Percentiles rank a stretch among this genome's conserved stretches.
phyloP scores from a whole-genome alignment of 1,284 basidiomycete genomes.

The Trichosporon inkin region DNA sequence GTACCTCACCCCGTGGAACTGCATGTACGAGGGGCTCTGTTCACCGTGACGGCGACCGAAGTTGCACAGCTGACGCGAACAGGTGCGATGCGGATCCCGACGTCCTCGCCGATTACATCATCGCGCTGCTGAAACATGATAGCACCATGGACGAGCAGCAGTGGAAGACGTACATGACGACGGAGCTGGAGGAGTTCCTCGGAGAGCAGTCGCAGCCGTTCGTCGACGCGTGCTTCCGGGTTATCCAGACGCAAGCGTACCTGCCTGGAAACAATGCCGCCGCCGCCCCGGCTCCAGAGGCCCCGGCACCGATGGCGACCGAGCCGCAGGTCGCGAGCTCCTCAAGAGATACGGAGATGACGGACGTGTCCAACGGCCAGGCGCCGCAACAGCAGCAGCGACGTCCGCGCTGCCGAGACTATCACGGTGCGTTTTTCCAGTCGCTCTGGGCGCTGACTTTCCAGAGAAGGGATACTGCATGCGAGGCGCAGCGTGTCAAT shows the following conservation, averaged over 20 bases:
- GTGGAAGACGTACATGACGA: conserved; percentile 65
- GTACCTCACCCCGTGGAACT: too few relatives aligned
- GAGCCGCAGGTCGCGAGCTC: background rate
- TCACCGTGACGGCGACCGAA: too few relatives aligned
- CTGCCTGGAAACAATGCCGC: conserved; percentile 48
- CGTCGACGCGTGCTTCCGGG: conserved; percentile 76
- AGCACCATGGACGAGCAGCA: conserved; percentile 65
- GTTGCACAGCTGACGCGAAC: conserved; percentile 10
- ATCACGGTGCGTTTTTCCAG: conserved; percentile 65
- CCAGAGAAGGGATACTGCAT: conserved; percentile 87
- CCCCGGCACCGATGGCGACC: conserved; percentile 22
- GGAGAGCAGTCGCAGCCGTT: conserved; percentile 78
- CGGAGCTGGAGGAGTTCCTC: conserved; percentile 84
- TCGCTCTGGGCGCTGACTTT: conserved; percentile 2
- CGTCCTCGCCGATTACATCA: conserved; percentile 88
- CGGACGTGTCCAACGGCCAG: conserved; percentile 15
- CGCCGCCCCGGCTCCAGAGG: conserved; percentile 24
- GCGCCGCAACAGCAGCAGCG: conserved; percentile 22
- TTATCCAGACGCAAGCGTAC: conserved; percentile 75
- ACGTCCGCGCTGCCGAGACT: conserved; percentile 65
- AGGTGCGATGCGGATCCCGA: conserved; percentile 96
- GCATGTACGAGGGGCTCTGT: too few relatives aligned
- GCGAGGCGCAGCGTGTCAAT: conserved; percentile 84
- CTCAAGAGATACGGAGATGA: conserved; percentile 3
- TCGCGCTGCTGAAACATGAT: conserved; percentile 90